Conservation (phyloP, 371 early-diverging fungal genomes). For the Mucor irregularis region DNA sequence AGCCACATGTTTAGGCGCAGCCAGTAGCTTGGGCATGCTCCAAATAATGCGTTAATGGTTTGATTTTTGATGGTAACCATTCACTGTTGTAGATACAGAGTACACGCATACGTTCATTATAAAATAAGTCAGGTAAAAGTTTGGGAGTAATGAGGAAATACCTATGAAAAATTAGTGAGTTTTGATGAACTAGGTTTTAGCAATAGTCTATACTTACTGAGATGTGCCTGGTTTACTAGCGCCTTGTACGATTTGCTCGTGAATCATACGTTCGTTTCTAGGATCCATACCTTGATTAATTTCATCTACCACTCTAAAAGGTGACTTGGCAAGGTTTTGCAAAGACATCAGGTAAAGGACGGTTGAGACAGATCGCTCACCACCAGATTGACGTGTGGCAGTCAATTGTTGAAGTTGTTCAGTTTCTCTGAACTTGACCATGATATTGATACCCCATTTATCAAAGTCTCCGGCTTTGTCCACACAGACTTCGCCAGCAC, state of each 20-base stretch:
- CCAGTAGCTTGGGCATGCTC: slow-evolving; percentile 12
- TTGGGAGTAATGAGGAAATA: slow-evolving; percentile 99
- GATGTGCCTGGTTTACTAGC: slow-evolving; percentile 67
- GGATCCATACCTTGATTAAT: slow-evolving; percentile 99
- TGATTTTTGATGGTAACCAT: slow-evolving; percentile 69
- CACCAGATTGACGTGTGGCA: slow-evolving; percentile 97
- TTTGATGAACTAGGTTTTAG: too few species aligned
- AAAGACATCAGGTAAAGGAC: slow-evolving; percentile 97
- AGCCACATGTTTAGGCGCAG: neutral
- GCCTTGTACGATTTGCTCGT: slow-evolving; percentile 86
- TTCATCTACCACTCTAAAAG: slow-evolving; percentile 99
- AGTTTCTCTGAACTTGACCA: slow-evolving; percentile 88
- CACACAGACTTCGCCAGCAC: slow-evolving; percentile 85
- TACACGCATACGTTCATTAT: slow-evolving; percentile 91
- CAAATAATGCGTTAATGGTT: slow-evolving; percentile 33
- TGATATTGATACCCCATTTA: slow-evolving; percentile 96
- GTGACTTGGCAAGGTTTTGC: slow-evolving; percentile 84
- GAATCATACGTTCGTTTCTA: slow-evolving; percentile 95
- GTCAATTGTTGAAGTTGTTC: slow-evolving; percentile 89
- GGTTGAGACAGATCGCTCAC: slow-evolving; percentile 95
- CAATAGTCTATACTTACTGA: slow-evolving; percentile 53
- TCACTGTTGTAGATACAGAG: slow-evolving; percentile 95
- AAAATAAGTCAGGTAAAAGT: slow-evolving; percentile 93
- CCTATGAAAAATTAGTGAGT: slow-evolving; percentile 19
- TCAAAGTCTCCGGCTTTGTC: slow-evolving; percentile 78